Percentiles rank a stretch among this genome's conserved stretches.
phyloP scores from a whole-genome alignment of 164 flowering plant genomes.

The Sedum album region DNA sequence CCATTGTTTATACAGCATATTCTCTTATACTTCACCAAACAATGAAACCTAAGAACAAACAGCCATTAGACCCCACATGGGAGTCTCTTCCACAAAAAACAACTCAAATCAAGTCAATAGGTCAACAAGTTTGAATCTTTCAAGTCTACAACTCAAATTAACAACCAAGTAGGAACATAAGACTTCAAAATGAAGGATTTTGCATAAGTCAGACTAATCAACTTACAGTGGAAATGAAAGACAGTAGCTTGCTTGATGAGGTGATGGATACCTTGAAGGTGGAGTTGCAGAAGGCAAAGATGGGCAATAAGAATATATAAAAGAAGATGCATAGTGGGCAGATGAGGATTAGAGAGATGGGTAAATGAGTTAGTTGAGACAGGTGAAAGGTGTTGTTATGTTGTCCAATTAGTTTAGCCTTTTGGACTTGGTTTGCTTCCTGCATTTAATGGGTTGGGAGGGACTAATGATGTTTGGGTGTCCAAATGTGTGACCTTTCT shows the following conservation, averaged over 20 bases:
- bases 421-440: background rate
- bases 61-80: background rate
- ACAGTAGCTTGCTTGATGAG: background rate
- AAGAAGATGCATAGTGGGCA: background rate
- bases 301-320: background rate
- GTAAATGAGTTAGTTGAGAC: slow-evolving; percentile 19
- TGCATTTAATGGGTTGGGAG: background rate
- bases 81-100: background rate
- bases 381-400: slow-evolving; percentile 9
- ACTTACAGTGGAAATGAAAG: background rate
- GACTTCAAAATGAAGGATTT: background rate
- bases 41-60: slow-evolving; percentile 1
- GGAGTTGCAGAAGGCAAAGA: background rate
- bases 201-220: background rate
- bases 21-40: background rate
- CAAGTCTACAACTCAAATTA: background rate
- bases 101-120: background rate
- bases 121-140: slow-evolving; percentile 4
- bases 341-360: background rate
- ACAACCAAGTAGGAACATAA: background rate
- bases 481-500: background rate
- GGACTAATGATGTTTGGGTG: background rate
- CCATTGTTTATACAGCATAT: background rate
- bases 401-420: background rate
- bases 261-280: background rate